Evolutionary conservation across 495 filamentous ascomycete genomes (phyloP).

Genomic region (Aspergillus affinis): DNA sequence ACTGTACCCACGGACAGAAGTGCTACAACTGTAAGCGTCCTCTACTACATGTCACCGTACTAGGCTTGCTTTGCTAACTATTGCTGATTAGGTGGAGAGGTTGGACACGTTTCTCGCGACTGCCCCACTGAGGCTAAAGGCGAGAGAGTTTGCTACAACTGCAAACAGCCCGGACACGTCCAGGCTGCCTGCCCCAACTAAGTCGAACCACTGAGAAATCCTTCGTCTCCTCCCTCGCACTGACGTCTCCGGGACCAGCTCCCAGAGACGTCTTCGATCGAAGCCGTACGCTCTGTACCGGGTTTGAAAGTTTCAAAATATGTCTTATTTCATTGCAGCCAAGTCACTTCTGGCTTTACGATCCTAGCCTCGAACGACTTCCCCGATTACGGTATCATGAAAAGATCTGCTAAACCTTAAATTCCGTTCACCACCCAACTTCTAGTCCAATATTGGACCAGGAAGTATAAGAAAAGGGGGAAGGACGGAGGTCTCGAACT

Average conservation of each 20-base stretch:
- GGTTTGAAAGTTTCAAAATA: conserved; percentile 12
- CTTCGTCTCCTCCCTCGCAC: conserved; percentile 27
- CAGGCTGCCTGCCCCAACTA: conserved; percentile 88
- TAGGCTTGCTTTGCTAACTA: conserved; percentile 8
- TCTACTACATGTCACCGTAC: neutral
- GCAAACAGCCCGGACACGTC: conserved; percentile 96
- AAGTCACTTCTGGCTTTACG: conserved; percentile 25
- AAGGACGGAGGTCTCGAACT: conserved; percentile 12
- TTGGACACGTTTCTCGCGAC: conserved; percentile 91
- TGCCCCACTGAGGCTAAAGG: conserved; percentile 85
- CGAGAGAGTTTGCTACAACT: conserved; percentile 98
- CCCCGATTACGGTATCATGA: conserved; percentile 1
- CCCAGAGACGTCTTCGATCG: conserved; percentile 13
- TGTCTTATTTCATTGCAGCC: conserved; percentile 10
- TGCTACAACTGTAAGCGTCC: conserved; percentile 90
- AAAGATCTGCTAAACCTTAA: conserved; percentile 5
- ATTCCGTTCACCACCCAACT: conserved; percentile 16
- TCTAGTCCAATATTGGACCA: conserved; percentile 16
- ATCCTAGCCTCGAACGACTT: conserved; percentile 15
- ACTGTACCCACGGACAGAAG: conserved; percentile 98
- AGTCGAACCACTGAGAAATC: conserved; percentile 20
- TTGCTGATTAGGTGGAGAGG: conserved; percentile 64
- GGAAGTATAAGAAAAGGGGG: conserved; percentile 13
- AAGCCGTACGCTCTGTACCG: conserved; percentile 20
- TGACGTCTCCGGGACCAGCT: conserved; percentile 18